These are phyloP conservation scores for Coriaria nepalensis DNA, from an alignment of 306 rosid genomes.

Conservation along the genomic window DNA sequence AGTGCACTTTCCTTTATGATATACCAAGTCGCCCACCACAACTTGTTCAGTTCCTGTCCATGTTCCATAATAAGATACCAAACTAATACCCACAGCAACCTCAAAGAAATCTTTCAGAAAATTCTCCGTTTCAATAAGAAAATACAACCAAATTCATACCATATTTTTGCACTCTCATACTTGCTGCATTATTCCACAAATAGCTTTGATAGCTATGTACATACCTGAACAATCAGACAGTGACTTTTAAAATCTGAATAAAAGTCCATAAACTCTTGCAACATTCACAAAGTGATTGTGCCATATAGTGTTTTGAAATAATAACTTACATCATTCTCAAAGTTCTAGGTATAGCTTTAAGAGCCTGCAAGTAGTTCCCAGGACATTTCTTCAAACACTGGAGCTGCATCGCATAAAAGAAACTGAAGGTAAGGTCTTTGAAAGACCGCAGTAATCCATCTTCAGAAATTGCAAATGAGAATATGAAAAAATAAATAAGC, in stretches of 20 bases:
- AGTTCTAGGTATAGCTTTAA: conserved; percentile 84
- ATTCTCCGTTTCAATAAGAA: not conserved
- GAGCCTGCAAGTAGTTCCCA: conserved; percentile 73
- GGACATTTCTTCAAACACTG: conserved; percentile 72
- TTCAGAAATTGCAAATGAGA: conserved; percentile 1
- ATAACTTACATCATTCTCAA: conserved; percentile 88
- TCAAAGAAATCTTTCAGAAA: conserved; percentile 1
- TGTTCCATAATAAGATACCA: conserved; percentile 17
- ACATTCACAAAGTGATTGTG: too few species aligned
- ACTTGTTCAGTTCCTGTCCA: conserved; percentile 68
- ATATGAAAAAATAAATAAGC: not conserved
- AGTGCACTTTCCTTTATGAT: conserved; percentile 41
- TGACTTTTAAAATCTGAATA: not conserved
- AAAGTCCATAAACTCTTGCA: not conserved
- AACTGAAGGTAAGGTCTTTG: not conserved
- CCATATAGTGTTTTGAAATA: not conserved
- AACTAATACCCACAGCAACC: too few species aligned
- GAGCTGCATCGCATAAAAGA: conserved; percentile 42
- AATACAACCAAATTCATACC: conserved; percentile 37
- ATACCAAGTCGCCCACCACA: conserved; percentile 79
- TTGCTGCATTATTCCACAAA: conserved; percentile 92
- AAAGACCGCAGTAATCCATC: not conserved
- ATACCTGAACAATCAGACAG: conserved; percentile 41
- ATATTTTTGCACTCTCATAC: conserved; percentile 73
- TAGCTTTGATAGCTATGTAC: conserved; percentile 96